Evolutionary conservation across 345 rosid species (phyloP).

Genomic region (Euphorbia pulcherrima): DNA sequence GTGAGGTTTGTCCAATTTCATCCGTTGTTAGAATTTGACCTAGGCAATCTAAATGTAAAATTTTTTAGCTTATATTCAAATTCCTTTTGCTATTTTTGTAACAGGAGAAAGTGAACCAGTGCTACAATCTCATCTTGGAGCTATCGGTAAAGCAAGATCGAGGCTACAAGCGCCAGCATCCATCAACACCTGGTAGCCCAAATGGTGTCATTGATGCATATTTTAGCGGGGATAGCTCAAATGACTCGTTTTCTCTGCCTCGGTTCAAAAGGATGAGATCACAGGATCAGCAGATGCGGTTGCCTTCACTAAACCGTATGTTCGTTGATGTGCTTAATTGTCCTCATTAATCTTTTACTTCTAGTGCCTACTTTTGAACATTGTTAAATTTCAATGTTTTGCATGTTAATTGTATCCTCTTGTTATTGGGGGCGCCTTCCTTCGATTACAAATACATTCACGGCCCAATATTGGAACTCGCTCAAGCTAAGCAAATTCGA

Average conservation of each 20-base stretch:
- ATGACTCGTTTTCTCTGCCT: conserved; percentile 40
- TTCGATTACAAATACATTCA: conserved; percentile 19
- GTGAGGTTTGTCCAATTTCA: conserved; percentile 47
- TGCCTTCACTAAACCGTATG: conserved; percentile 55
- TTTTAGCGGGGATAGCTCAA: conserved; percentile 66
- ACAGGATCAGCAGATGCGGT: conserved; percentile 61
- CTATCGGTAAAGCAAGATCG: conserved; percentile 32
- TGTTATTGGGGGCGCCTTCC: conserved; percentile 23
- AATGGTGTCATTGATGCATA: conserved; percentile 51
- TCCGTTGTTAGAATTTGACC: conserved; percentile 8
- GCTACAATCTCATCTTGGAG: conserved; percentile 57
- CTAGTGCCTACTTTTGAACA: conserved; percentile 23
- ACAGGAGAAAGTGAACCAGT: conserved; percentile 60
- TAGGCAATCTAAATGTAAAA: background rate
- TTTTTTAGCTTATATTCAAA: conserved; percentile 2
- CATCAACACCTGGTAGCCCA: conserved; percentile 43
- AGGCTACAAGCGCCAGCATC: conserved; percentile 47
- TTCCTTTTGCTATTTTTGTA: conserved; percentile 4
- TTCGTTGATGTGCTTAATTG: conserved; percentile 63
- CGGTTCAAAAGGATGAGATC: conserved; percentile 57
- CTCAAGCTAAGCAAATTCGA: conserved; percentile 5
- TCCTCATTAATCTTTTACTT: conserved; percentile 45
- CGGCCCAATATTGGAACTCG: conserved; percentile 17
- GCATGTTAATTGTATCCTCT: conserved; percentile 10
- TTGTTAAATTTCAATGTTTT: conserved; percentile 20